Conservation (phyloP, 1,284 basidiomycete genomes). For the Singerocomus rubriflavus region DNA sequence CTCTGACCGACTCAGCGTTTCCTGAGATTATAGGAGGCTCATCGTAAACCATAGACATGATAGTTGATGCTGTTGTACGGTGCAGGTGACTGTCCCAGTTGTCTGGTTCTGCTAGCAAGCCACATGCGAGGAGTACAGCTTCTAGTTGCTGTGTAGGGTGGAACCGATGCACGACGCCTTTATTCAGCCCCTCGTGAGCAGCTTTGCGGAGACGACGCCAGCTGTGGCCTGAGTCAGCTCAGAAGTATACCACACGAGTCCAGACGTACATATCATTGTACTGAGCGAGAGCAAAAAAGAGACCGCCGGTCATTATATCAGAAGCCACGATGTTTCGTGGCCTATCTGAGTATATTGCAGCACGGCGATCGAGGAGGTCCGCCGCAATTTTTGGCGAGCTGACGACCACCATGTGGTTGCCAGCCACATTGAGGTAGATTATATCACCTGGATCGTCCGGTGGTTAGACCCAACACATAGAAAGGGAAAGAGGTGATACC, state of each 20-base stretch:
- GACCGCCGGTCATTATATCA: conserved; percentile 12
- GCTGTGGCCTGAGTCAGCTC: background rate
- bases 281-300: background rate
- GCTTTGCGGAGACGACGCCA: conserved; percentile 10
- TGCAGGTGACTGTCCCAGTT: conserved; percentile 16
- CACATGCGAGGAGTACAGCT: conserved; percentile 8
- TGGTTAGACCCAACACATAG: background rate
- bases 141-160: conserved; percentile 11
- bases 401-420: conserved; percentile 7
- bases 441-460: background rate
- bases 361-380: conserved; percentile 13
- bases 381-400: conserved; percentile 8
- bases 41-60: conserved; percentile 12
- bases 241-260: background rate
- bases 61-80: background rate
- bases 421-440: conserved; percentile 10
- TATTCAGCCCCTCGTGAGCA: conserved; percentile 8
- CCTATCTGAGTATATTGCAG: conserved; percentile 8
- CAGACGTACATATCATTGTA: conserved; percentile 6
- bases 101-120: conserved; percentile 8
- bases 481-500: too few species aligned
- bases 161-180: conserved; percentile 2
- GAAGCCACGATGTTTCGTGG: conserved; percentile 9
- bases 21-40: conserved; percentile 7
- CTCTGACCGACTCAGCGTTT: background rate